A percentile compares a stretch with the other conserved stretches of the same genome.
phyloP scores from a whole-genome alignment of 2,329 filamentous ascomycete species.

The Tolypocladium sp. region DNA sequence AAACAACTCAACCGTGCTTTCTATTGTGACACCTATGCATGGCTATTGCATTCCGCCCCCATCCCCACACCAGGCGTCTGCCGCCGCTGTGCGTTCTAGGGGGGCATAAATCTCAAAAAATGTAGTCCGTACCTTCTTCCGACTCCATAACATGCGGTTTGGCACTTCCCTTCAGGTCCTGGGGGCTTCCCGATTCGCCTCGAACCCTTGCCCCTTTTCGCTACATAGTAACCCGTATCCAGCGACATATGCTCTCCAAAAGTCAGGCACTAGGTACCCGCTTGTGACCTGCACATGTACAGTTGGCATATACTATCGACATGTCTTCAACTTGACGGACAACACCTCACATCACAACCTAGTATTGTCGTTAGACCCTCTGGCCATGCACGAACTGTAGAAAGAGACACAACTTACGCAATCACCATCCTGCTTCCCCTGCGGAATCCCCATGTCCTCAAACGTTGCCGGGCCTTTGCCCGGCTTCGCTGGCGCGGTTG shows the following conservation, averaged over 20 bases:
- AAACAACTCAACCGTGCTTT: neutral
- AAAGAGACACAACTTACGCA: conserved; percentile 57
- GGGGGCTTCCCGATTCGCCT: neutral
- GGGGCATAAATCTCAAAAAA: neutral
- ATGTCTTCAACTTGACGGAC: neutral
- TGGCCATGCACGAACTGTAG: neutral
- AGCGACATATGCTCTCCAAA: neutral
- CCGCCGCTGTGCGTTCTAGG: neutral
- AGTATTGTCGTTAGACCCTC: neutral
- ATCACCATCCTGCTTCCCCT: conserved; percentile 74
- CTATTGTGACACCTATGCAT: neutral
- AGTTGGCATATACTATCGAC: neutral
- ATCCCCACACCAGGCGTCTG: neutral
- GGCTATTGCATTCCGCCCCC: neutral
- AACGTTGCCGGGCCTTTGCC: conserved; percentile 86
- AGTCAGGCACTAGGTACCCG: neutral
- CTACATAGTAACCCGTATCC: neutral
- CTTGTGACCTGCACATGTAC: neutral
- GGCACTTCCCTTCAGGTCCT: neutral
- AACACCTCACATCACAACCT: conserved; percentile 17
- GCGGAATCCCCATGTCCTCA: conserved; percentile 94
- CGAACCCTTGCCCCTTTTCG: neutral
- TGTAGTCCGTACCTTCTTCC: neutral
- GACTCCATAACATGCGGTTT: neutral
- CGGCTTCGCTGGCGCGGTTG: conserved; percentile 24